Conservation (phyloP, 352 stramenopile genomes). For the Globisporangium echinulatum region DNA sequence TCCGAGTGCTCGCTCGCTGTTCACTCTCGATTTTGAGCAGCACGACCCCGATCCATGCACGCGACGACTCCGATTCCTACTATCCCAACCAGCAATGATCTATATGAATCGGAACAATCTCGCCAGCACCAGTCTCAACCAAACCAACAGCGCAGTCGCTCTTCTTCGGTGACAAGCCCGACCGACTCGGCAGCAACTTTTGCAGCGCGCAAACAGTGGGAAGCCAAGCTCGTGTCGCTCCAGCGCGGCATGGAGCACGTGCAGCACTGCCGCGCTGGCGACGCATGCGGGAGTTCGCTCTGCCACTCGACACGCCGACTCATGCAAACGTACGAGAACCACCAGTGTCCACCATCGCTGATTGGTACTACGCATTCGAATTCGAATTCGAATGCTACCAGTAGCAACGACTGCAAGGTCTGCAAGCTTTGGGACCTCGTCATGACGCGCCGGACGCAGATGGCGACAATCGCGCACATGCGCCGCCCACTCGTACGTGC, state of each 20-base stretch:
- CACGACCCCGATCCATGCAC: neutral
- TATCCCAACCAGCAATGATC: neutral
- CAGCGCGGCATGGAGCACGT: constrained; percentile 65
- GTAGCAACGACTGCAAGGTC: constrained; percentile 44
- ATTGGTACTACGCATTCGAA: no score
- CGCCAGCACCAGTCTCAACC: neutral
- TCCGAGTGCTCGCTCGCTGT: no score
- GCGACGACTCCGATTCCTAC: neutral
- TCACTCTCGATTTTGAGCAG: neutral
- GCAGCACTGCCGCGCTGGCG: constrained; percentile 35
- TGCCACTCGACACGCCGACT: constrained; percentile 64
- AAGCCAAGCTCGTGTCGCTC: constrained; percentile 55
- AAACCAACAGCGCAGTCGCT: neutral
- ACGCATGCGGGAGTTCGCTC: constrained; percentile 59
- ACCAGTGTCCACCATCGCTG: constrained; percentile 34
- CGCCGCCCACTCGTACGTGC: constrained; percentile 9
- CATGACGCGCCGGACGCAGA: constrained; percentile 19
- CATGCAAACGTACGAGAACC: constrained; percentile 56
- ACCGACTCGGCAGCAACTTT: constrained; percentile 8
- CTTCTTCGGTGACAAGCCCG: neutral
- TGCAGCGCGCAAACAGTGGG: constrained; percentile 47
- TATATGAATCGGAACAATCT: neutral
- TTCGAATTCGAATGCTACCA: no score
- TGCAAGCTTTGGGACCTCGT: constrained; percentile 74
- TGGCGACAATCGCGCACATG: constrained; percentile 15